These are phyloP conservation scores for Ascocoryne sarcoides DNA, from an alignment of 2,329 filamentous ascomycete genomes.

Conservation along the genomic window DNA sequence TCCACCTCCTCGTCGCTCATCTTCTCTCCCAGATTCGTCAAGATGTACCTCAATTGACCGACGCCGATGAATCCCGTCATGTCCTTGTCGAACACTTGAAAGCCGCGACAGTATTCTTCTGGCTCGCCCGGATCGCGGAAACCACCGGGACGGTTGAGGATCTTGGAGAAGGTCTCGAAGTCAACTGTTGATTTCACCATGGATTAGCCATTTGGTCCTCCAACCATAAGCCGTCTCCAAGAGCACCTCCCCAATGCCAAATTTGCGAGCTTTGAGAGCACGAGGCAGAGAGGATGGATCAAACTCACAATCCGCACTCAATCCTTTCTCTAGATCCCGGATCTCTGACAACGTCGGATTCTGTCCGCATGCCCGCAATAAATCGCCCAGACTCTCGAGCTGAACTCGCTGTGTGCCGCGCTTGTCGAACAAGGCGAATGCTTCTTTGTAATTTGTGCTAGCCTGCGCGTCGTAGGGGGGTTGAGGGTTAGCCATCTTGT, in stretches of 20 bases:
- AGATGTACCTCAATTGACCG: conserved; percentile 93
- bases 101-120: conserved; percentile 95
- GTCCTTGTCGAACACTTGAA: conserved; percentile 99
- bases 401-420: conserved; percentile 90
- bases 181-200: conserved; percentile 55
- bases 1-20: conserved; percentile 99
- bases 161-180: conserved; percentile 93
- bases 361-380: conserved; percentile 93
- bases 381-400: conserved; percentile 79
- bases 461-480: conserved; percentile 41
- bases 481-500: conserved; percentile 19
- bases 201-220: not conserved
- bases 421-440: conserved; percentile 99
- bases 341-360: conserved; percentile 96
- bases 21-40: conserved; percentile 98
- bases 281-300: conserved; percentile 2
- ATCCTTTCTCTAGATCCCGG: conserved; percentile 78
- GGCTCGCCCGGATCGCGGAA: conserved; percentile 98
- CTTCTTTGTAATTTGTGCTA: conserved; percentile 99
- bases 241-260: no score
- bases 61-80: conserved; percentile 97
- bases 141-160: conserved; percentile 93
- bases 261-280: not conserved
- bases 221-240: no score
- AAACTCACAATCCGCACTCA: conserved; percentile 82